Evolutionary conservation across 306 rosid genomes (phyloP).

Genomic region (Sesbania bispinosa): DNA sequence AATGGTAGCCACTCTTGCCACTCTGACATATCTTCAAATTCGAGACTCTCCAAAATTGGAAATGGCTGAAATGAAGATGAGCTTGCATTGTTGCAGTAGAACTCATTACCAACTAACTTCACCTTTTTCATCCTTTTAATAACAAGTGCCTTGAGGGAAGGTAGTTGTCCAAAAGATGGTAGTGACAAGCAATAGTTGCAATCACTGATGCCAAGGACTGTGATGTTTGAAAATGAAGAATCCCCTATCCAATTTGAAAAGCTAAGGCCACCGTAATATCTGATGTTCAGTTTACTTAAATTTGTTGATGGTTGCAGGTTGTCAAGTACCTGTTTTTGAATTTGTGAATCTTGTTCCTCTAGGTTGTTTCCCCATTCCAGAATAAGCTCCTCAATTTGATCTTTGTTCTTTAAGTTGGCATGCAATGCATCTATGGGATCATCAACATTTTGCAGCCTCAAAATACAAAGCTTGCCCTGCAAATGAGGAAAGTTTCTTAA

Average conservation of each 20-base stretch:
- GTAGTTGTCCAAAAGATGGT: not conserved
- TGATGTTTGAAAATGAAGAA: not conserved
- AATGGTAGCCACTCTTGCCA: conserved; percentile 8
- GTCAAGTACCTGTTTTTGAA: not conserved
- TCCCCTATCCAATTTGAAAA: conserved; percentile 5
- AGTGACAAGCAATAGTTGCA: not conserved
- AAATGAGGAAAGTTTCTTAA: not conserved
- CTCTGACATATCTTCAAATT: not conserved
- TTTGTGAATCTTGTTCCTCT: not conserved
- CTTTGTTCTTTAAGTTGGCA: not conserved
- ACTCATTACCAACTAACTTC: not conserved
- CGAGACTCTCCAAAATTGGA: not conserved
- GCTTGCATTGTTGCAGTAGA: not conserved
- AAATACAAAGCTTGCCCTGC: not conserved
- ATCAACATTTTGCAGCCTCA: conserved; percentile 4
- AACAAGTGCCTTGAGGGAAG: not conserved
- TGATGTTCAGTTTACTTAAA: not conserved
- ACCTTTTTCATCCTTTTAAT: not conserved
- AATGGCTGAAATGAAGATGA: not conserved
- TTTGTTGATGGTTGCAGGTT: not conserved
- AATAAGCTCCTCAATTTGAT: not conserved
- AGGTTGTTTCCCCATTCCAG: not conserved
- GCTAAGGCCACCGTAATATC: not conserved
- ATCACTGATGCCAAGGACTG: not conserved
- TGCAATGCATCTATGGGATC: not conserved